Conservation (phyloP, 2,329 filamentous ascomycete genomes). For the Hypocrella siamensis region DNA sequence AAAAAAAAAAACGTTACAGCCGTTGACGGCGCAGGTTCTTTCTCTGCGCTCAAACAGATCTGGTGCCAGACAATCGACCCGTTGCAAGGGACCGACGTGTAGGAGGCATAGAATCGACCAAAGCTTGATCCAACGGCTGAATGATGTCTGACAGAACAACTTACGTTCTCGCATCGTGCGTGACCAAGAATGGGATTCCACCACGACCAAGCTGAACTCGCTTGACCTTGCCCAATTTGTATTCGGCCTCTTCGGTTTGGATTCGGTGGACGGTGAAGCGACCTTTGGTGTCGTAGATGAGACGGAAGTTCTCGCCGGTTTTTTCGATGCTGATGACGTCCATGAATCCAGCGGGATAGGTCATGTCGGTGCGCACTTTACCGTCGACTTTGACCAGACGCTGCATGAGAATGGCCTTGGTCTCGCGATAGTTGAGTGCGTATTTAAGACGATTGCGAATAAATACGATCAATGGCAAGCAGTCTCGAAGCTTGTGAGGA, state of each 20-base stretch:
- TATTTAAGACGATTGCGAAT: slow-evolving; percentile 96
- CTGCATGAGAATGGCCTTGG: slow-evolving; percentile 97
- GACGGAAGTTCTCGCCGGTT: slow-evolving; percentile 99
- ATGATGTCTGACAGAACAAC: slow-evolving; percentile 83
- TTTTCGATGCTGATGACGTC: slow-evolving; percentile 99
- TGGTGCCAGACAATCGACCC: too few species aligned
- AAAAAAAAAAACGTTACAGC: slow-evolving; percentile 41
- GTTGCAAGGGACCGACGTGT: too few species aligned
- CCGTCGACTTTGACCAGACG: slow-evolving; percentile 98
- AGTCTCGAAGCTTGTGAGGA: slow-evolving; percentile 99
- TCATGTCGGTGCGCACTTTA: slow-evolving; percentile 98
- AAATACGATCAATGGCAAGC: slow-evolving; percentile 97
- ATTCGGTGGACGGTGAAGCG: slow-evolving; percentile 99
- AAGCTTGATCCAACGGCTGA: slow-evolving; percentile 99
- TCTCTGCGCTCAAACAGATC: neutral
- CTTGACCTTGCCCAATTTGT: slow-evolving; percentile 99
- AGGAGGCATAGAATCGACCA: slow-evolving; percentile 61
- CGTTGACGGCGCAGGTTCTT: slow-evolving; percentile 20
- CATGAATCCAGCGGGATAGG: slow-evolving; percentile 98
- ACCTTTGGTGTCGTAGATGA: slow-evolving; percentile 99
- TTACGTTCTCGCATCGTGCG: slow-evolving; percentile 99
- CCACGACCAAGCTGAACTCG: slow-evolving; percentile 97
- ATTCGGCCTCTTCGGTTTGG: slow-evolving; percentile 95
- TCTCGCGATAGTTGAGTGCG: slow-evolving; percentile 96
- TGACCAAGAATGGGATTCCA: slow-evolving; percentile 99